phyloP scores from a whole-genome alignment of 805 yeast species.

The Starmerella sirachaensis region DNA sequence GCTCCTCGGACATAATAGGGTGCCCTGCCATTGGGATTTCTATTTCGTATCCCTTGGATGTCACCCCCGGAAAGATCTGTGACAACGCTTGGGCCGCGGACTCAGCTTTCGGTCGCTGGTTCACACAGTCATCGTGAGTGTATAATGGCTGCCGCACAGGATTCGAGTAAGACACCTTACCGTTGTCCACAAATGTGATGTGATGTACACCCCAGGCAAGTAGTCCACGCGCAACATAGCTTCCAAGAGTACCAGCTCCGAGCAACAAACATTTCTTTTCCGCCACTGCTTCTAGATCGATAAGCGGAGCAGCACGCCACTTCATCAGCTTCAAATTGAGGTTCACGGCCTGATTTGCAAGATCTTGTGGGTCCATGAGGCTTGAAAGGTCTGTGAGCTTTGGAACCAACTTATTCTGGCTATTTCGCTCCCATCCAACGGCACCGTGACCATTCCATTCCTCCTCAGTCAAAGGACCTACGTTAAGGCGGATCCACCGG shows the following conservation, averaged over 20 bases:
- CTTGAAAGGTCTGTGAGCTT: slow-evolving; percentile 73
- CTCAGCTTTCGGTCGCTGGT: slow-evolving; percentile 67
- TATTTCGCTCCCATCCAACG: slow-evolving; percentile 86
- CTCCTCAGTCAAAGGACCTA: slow-evolving; percentile 13
- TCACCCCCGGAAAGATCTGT: slow-evolving; percentile 67
- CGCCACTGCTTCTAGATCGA: slow-evolving; percentile 57
- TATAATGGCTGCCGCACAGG: slow-evolving; percentile 92
- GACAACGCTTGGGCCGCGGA: slow-evolving; percentile 64
- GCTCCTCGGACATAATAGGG: slow-evolving; percentile 47
- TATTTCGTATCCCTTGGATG: slow-evolving; percentile 47
- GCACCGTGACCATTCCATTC: slow-evolving; percentile 30
- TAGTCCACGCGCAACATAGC: slow-evolving; percentile 74
- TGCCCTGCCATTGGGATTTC: slow-evolving; percentile 97
- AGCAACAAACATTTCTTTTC: slow-evolving; percentile 55
- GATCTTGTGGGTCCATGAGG: slow-evolving; percentile 63
- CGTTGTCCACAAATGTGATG: slow-evolving; percentile 82
- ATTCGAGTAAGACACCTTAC: slow-evolving; percentile 78
- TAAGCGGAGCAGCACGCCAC: slow-evolving; percentile 83
- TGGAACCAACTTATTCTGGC: slow-evolving; percentile 59
- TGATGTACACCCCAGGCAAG: slow-evolving; percentile 90
- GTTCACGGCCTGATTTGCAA: slow-evolving; percentile 88
- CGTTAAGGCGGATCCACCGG: slow-evolving; percentile 23
- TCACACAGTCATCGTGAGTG: slow-evolving; percentile 64
- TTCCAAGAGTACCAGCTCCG: slow-evolving; percentile 96
- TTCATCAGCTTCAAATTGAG: slow-evolving; percentile 85